These are phyloP conservation scores for Phytophthora parvispora DNA, from an alignment of 352 stramenopile genomes.

Conservation along the genomic window DNA sequence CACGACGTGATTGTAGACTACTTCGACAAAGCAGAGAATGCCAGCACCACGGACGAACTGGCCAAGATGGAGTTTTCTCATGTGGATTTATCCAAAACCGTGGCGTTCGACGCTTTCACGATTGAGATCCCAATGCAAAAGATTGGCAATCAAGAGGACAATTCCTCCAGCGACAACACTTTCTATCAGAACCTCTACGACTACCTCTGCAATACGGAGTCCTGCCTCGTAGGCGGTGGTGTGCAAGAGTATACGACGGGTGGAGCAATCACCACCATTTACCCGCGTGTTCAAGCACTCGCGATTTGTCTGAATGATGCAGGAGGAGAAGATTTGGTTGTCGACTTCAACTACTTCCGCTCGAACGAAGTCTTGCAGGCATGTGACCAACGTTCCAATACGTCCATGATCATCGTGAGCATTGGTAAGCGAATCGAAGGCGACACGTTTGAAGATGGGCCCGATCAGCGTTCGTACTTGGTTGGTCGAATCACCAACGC, in stretches of 20 bases:
- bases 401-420: slow-evolving; percentile 23
- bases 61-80: slow-evolving; percentile 16
- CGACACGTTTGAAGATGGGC: slow-evolving; percentile 5
- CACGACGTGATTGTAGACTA: not conserved
- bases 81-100: not conserved
- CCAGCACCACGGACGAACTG: slow-evolving; percentile 4
- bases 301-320: slow-evolving; percentile 12
- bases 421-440: slow-evolving; percentile 22
- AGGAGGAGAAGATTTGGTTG: not conserved
- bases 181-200: not conserved
- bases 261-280: not conserved
- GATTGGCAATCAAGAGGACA: slow-evolving; percentile 2
- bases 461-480: not conserved
- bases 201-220: not conserved
- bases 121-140: slow-evolving; percentile 15
- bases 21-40: slow-evolving; percentile 6
- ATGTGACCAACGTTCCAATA: slow-evolving; percentile 13
- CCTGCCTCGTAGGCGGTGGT: not conserved
- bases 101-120: slow-evolving; percentile 12
- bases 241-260: not conserved
- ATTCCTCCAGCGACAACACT: slow-evolving; percentile 7
- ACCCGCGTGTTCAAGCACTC: slow-evolving; percentile 21
- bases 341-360: not conserved
- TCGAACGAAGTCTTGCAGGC: slow-evolving; percentile 10
- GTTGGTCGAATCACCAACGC: slow-evolving; percentile 8